Evolutionary conservation across 106 monocot genomes (phyloP).

Genomic region (Chionographis japonica): DNA sequence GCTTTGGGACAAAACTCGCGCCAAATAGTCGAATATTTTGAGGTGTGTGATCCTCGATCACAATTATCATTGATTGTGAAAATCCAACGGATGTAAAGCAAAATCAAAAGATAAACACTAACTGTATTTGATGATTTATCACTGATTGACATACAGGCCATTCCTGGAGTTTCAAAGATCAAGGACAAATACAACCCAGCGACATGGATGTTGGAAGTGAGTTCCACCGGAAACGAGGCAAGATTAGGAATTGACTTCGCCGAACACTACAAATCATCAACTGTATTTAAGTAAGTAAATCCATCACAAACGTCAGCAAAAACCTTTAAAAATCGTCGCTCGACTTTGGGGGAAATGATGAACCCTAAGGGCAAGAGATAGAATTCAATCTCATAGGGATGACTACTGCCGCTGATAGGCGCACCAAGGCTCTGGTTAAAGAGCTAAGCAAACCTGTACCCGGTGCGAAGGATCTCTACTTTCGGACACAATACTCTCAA

Average conservation of each 20-base stretch:
- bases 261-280: slow-evolving; percentile 34
- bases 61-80: not conserved
- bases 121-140: slow-evolving; percentile 1
- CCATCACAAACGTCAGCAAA: no score
- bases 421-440: slow-evolving; percentile 38
- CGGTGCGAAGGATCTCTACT: slow-evolving; percentile 31
- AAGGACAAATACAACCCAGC: slow-evolving; percentile 58
- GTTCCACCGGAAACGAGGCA: slow-evolving; percentile 37
- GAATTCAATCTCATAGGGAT: not conserved
- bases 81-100: no score
- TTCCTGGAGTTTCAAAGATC: slow-evolving; percentile 59
- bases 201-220: slow-evolving; percentile 82
- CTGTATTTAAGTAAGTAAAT: slow-evolving; percentile 37
- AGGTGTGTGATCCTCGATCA: slow-evolving; percentile 21
- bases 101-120: not conserved
- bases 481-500: slow-evolving; percentile 35
- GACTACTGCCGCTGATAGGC: slow-evolving; percentile 17
- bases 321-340: no score
- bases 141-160: slow-evolving; percentile 4
- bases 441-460: slow-evolving; percentile 39
- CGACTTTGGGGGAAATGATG: not conserved
- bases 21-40: slow-evolving; percentile 52
- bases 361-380: not conserved
- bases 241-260: slow-evolving; percentile 54
- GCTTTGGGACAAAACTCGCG: slow-evolving; percentile 39